A percentile compares a stretch with the other conserved stretches of the same genome.
Evolutionary conservation across 768 basidiomycete genomes (phyloP).

Genomic region (Lactarius sanguifluus): DNA sequence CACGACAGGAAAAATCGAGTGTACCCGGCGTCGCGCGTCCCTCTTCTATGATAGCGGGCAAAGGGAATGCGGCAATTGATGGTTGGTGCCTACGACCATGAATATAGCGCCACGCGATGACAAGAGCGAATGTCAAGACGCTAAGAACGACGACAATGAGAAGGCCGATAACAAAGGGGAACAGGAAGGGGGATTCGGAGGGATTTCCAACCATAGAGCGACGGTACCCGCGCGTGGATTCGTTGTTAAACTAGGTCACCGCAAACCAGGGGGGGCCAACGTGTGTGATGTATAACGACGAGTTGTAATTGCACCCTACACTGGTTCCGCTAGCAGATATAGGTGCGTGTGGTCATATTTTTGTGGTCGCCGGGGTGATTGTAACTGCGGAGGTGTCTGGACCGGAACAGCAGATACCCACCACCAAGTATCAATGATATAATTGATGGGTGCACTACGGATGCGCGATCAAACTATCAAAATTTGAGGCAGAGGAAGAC

Average conservation of each 20-base stretch:
- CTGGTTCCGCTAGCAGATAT: neutral
- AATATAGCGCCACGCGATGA: conserved; percentile 8
- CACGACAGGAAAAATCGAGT: conserved; percentile 11
- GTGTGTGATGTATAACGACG: neutral
- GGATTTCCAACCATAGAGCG: conserved; percentile 2
- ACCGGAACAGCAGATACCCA: conserved; percentile 3
- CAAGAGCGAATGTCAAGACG: neutral
- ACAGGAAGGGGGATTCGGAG: conserved; percentile 13
- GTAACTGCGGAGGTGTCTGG: neutral
- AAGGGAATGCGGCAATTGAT: conserved; percentile 5
- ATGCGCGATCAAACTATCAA: neutral
- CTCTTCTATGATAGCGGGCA: conserved; percentile 17
- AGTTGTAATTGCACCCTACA: neutral
- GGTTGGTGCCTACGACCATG: neutral
- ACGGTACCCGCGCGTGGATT: neutral
- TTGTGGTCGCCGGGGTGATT: conserved; percentile 10
- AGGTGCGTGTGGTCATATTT: neutral
- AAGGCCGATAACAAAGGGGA: conserved; percentile 14
- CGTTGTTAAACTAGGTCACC: conserved; percentile 6
- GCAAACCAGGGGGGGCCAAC: neutral
- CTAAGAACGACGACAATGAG: neutral
- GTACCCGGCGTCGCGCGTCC: neutral
- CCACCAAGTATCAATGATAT: neutral
- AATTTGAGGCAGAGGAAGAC: neutral
- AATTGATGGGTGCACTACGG: neutral